Evolutionary conservation across 1,284 basidiomycete genomes (phyloP).

Genomic region (Mycosarcoma mackinlayi): DNA sequence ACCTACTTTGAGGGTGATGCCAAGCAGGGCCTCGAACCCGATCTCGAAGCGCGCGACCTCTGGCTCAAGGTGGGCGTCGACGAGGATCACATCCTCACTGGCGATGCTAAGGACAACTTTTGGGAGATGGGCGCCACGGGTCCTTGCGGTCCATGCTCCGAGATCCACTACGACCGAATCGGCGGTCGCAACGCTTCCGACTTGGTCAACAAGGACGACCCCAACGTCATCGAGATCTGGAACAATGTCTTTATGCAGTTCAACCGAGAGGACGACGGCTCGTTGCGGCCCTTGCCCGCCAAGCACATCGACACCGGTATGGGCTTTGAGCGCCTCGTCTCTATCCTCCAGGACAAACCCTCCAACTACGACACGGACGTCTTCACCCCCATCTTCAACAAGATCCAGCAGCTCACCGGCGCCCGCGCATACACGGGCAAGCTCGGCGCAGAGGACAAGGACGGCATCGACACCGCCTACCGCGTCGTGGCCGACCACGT

Average conservation of each 20-base stretch:
- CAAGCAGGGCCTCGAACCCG: slow-evolving; percentile 85
- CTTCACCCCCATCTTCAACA: slow-evolving; percentile 87
- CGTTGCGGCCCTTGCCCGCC: slow-evolving; percentile 82
- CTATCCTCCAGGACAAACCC: slow-evolving; percentile 86
- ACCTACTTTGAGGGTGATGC: slow-evolving; percentile 97
- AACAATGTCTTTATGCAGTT: slow-evolving; percentile 99
- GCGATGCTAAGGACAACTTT: slow-evolving; percentile 97
- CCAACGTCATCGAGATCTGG: slow-evolving; percentile 97
- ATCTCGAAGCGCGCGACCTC: slow-evolving; percentile 82
- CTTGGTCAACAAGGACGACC: slow-evolving; percentile 94
- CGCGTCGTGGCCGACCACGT: slow-evolving; percentile 97
- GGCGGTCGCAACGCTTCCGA: slow-evolving; percentile 90
- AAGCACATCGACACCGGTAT: slow-evolving; percentile 98
- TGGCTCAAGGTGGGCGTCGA: slow-evolving; percentile 89
- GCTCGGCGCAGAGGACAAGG: slow-evolving; percentile 90
- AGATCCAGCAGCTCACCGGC: slow-evolving; percentile 88
- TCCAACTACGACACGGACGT: slow-evolving; percentile 99
- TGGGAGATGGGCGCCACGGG: slow-evolving; percentile 99
- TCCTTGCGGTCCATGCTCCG: slow-evolving; percentile 96
- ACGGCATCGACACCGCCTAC: slow-evolving; percentile 97
- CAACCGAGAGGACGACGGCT: slow-evolving; percentile 91
- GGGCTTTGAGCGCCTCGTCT: slow-evolving; percentile 98
- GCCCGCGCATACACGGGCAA: slow-evolving; percentile 87
- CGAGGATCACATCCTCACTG: slow-evolving; percentile 90
- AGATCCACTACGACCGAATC: slow-evolving; percentile 96